Base-by-base conservation (phyloP, 495 filamentous ascomycete species). In the Chaetomidium leptoderma region DNA sequence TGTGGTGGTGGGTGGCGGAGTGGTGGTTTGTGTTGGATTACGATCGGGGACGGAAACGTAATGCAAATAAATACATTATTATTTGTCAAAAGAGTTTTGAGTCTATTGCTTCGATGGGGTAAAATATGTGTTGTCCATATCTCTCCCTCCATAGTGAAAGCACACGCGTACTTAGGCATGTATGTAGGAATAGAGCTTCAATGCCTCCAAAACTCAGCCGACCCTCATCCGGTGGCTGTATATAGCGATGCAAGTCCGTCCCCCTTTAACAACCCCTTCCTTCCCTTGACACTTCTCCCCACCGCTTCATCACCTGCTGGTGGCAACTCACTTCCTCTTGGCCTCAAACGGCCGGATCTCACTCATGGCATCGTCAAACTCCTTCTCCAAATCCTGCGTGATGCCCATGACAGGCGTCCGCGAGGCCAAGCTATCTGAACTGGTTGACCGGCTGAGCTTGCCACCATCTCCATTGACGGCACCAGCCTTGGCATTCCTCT, bases 341-440 rank as follows among this genome's bases (percentile, higher is more conserved):
- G 72, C 65, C 76, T 82, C 66, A 75, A 81, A 47, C 73, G 76
- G 90, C 64, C 73, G 85, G 10, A 96, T 77, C 74, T 97, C 91
- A 24, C 74, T 73, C 0, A 96, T 78, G 7, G 87, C 85, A 65
- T 95, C 90, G 29, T 90, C 86, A 32, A 95, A 74, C 66, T 96
- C 92, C 42, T 76, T 72, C 39, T 82, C 82, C 0, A 89, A 86
- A 66, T 97, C 91, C 58, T 79, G 78, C 0, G 89, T 85, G 23
- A 98, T 73, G 1, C 93, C 93, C 14, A 97, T 73, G 0, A 88
- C 78, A 0, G 87, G 81, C 55, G 81, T 71, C n/a, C 64, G 36
- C 44, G 55, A 23, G 3, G 35, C 35, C 45, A 74, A 30, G 33
- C 76, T 76, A 1, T 79, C 80, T 14, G 66, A 62, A 61, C 68